Evolutionary conservation across 2,329 filamentous ascomycete species (phyloP).

Genomic region (Aureobasidium sp.): DNA sequence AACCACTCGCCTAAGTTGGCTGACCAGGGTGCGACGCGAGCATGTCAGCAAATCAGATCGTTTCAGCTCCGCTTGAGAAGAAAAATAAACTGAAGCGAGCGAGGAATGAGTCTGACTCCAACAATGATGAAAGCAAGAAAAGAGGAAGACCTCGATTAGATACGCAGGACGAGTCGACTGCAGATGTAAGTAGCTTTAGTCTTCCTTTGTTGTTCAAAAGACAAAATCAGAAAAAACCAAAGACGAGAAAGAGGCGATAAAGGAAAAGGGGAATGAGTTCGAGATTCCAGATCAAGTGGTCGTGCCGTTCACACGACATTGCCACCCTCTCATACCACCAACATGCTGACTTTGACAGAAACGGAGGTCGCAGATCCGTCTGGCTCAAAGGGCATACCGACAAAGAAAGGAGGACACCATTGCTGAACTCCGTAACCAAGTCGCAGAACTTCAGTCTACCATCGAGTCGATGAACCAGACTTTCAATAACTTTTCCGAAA

Average conservation of each 20-base stretch:
- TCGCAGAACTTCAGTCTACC: slow-evolving; percentile 57
- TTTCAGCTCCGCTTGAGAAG: background rate
- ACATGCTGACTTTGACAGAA: slow-evolving; percentile 41
- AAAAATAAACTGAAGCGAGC: slow-evolving; percentile 7
- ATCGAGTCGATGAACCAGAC: slow-evolving; percentile 67
- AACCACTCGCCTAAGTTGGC: background rate
- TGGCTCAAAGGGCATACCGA: slow-evolving; percentile 78
- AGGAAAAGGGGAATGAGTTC: too few species aligned
- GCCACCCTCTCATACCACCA: background rate
- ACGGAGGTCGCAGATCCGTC: slow-evolving; percentile 75
- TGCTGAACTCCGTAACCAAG: slow-evolving; percentile 59
- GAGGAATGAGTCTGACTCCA: slow-evolving; percentile 14
- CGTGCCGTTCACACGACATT: background rate
- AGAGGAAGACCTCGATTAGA: slow-evolving; percentile 68
- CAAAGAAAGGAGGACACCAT: slow-evolving; percentile 79
- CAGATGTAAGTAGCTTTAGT: slow-evolving; percentile 52
- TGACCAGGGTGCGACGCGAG: background rate
- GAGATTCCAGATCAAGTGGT: background rate
- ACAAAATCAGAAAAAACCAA: background rate
- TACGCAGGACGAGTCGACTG: slow-evolving; percentile 66
- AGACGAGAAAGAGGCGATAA: too few species aligned
- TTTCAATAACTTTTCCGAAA: slow-evolving; percentile 60
- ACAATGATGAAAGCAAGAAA: slow-evolving; percentile 37
- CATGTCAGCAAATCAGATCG: slow-evolving; percentile 1
- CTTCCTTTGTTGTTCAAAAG: background rate